These are phyloP conservation scores for Saururus chinensis DNA, from an alignment of 164 flowering plant genomes.

Conservation along the genomic window DNA sequence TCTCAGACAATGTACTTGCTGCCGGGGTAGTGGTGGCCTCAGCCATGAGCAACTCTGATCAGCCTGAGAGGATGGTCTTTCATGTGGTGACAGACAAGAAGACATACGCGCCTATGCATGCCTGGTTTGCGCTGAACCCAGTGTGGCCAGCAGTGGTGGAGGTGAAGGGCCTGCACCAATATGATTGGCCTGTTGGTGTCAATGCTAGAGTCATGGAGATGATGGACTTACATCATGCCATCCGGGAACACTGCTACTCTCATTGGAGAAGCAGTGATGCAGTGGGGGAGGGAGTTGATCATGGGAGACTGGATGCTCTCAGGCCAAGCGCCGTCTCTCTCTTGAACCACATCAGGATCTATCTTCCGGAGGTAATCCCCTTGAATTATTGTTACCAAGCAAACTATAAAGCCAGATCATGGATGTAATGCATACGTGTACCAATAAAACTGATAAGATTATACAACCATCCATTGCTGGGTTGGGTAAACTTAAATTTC, in stretches of 20 bases:
- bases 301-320: constrained; percentile 21
- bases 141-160: constrained; percentile 41
- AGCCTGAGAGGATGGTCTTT: constrained; percentile 54
- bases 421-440: too few relatives aligned
- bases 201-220: constrained; percentile 41
- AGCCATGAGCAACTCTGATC: constrained; percentile 26
- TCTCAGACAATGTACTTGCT: constrained; percentile 70
- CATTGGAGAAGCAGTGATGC: constrained; percentile 5
- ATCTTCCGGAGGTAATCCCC: constrained; percentile 53
- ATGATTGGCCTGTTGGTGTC: constrained; percentile 49
- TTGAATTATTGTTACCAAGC: too few relatives aligned
- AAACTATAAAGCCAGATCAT: too few relatives aligned
- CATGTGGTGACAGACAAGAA: constrained; percentile 74
- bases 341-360: constrained; percentile 49
- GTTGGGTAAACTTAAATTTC: not conserved
- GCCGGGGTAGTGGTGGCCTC: constrained; percentile 62
- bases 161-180: constrained; percentile 77
- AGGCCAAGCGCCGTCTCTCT: constrained; percentile 45
- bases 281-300: constrained; percentile 7
- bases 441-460: not conserved
- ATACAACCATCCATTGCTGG: too few relatives aligned
- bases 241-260: constrained; percentile 26
- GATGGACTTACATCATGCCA: constrained; percentile 33
- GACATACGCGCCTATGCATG: constrained; percentile 74
- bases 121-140: constrained; percentile 62